Percentiles rank a stretch among this genome's conserved stretches.
phyloP scores from a whole-genome alignment of 768 basidiomycete genomes.

The Hypholoma fasciculare region DNA sequence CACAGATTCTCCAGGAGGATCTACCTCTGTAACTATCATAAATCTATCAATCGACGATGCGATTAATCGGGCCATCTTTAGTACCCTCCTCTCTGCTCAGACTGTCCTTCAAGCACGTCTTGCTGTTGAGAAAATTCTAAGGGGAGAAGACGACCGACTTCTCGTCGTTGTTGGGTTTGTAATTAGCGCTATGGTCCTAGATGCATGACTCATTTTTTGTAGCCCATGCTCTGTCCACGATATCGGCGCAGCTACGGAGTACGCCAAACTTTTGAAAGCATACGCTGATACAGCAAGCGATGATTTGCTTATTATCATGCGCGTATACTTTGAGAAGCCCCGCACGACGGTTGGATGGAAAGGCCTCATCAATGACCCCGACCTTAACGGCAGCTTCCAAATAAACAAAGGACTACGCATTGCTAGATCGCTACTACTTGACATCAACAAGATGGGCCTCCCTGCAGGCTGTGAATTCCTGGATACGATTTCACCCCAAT shows the following conservation, averaged over 20 bases:
- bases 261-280: slow-evolving; percentile 74
- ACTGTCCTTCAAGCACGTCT: slow-evolving; percentile 87
- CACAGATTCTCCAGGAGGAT: slow-evolving; percentile 93
- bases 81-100: slow-evolving; percentile 78
- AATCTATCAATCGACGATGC: background rate
- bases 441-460: slow-evolving; percentile 87
- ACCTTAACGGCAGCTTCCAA: slow-evolving; percentile 89
- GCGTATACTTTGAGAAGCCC: slow-evolving; percentile 97
- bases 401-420: slow-evolving; percentile 95
- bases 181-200: background rate
- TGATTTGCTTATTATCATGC: slow-evolving; percentile 94
- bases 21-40: slow-evolving; percentile 65
- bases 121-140: slow-evolving; percentile 75
- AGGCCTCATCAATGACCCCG: slow-evolving; percentile 96
- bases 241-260: slow-evolving; percentile 81
- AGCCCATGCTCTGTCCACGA: slow-evolving; percentile 97
- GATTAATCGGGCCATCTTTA: slow-evolving; percentile 24
- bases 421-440: slow-evolving; percentile 83
- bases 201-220: background rate
- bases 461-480: slow-evolving; percentile 98
- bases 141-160: slow-evolving; percentile 88
- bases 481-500: slow-evolving; percentile 68
- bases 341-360: slow-evolving; percentile 99
- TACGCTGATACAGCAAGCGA: slow-evolving; percentile 82
- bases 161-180: slow-evolving; percentile 87